These are phyloP conservation scores for Thermoascus crustaceus DNA, from an alignment of 2,329 filamentous ascomycete species.

Conservation along the genomic window DNA sequence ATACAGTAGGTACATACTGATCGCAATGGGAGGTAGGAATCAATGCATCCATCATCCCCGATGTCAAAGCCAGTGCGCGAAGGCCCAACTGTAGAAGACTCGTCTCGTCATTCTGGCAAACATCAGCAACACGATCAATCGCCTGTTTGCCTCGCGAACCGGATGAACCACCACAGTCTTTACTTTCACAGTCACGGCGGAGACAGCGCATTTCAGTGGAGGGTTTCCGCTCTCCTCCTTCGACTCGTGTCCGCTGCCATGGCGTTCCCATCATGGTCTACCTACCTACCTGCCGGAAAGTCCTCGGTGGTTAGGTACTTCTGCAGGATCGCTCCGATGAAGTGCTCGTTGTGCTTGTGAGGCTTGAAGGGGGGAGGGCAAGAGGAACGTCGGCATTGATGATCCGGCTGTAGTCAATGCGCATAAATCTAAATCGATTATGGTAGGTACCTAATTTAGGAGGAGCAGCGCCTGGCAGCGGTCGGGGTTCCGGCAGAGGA, in stretches of 20 bases:
- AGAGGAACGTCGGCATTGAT: slow-evolving; percentile 14
- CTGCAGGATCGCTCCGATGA: slow-evolving; percentile 7
- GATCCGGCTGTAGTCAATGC: slow-evolving; percentile 19
- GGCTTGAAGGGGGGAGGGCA: slow-evolving; percentile 8
- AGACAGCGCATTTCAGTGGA: slow-evolving; percentile 22
- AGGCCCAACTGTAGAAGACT: slow-evolving; percentile 6
- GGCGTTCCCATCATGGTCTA: too few species aligned
- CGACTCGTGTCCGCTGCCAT: too few species aligned
- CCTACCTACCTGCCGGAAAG: slow-evolving; percentile 32
- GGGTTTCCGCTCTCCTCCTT: too few species aligned
- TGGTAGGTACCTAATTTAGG: too few species aligned
- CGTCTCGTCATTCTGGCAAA: slow-evolving; percentile 17
- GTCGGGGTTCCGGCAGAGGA: slow-evolving; percentile 24
- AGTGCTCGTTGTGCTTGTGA: slow-evolving; percentile 8
- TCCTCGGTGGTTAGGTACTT: slow-evolving; percentile 25
- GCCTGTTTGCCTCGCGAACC: slow-evolving; percentile 9
- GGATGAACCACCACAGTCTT: too few species aligned
- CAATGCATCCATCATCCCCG: too few species aligned
- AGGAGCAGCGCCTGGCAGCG: slow-evolving; percentile 35
- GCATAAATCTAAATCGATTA: too few species aligned
- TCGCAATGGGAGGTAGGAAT: too few species aligned
- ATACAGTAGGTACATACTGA: too few species aligned
- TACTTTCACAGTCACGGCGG: too few species aligned
- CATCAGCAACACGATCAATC: slow-evolving; percentile 22
- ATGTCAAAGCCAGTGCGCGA: slow-evolving; percentile 6